These are phyloP conservation scores for Ceraceosorus guamensis DNA, from an alignment of 1,284 basidiomycete genomes.

Conservation along the genomic window DNA sequence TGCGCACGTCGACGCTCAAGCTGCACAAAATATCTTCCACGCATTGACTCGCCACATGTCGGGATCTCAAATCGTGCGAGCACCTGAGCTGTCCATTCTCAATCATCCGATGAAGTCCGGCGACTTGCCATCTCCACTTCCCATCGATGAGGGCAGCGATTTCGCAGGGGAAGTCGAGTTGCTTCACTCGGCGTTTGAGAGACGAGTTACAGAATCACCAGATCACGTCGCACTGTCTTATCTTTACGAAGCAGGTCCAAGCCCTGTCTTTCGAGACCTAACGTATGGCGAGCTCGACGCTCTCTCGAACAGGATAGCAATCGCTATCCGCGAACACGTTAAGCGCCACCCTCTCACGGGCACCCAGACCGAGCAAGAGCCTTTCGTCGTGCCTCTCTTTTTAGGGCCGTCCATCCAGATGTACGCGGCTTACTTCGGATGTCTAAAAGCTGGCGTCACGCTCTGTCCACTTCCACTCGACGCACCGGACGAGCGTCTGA, in stretches of 20 bases:
- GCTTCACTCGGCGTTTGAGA: constrained; percentile 1
- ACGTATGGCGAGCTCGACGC: neutral
- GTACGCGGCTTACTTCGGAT: neutral
- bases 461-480: constrained; percentile 1
- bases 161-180: neutral
- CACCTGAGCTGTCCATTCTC: neutral
- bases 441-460: constrained; percentile 1
- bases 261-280: neutral
- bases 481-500: neutral
- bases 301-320: neutral
- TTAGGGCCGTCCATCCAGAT: neutral
- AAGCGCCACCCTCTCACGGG: too few species aligned
- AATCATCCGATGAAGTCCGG: neutral
- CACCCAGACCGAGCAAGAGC: neutral
- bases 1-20: too few species aligned
- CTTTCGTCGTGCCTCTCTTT: neutral
- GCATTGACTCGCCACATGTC: too few species aligned
- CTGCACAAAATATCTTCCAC: too few species aligned
- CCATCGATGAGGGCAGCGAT: neutral
- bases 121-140: neutral
- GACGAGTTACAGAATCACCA: neutral
- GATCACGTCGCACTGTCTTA: neutral
- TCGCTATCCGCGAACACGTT: too few species aligned
- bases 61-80: too few species aligned
- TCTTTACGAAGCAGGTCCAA: neutral